Percentiles rank a stretch among this genome's conserved stretches.
phyloP scores from a whole-genome alignment of 2,329 filamentous ascomycete species.

The Monosporascus ibericus region DNA sequence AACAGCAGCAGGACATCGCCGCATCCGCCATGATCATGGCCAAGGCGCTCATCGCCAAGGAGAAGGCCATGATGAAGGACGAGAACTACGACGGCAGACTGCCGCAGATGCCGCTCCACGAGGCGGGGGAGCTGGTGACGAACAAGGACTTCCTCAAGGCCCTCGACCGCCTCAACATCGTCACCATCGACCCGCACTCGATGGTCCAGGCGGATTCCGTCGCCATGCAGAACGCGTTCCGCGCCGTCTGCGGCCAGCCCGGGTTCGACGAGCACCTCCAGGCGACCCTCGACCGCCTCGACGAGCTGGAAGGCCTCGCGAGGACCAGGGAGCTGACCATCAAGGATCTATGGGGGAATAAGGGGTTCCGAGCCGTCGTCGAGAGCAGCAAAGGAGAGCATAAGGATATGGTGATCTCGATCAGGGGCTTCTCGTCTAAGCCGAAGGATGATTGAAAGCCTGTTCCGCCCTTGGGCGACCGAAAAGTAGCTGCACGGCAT shows the following conservation, averaged over 20 bases:
- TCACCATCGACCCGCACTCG: slow-evolving; percentile 49
- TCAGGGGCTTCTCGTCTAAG: not conserved
- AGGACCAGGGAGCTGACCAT: slow-evolving; percentile 50
- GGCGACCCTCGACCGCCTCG: slow-evolving; percentile 46
- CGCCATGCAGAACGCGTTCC: slow-evolving; percentile 53
- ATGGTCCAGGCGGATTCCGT: slow-evolving; percentile 52
- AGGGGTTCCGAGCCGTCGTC: slow-evolving; percentile 10
- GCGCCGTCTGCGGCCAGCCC: slow-evolving; percentile 41
- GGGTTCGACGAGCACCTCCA: slow-evolving; percentile 49
- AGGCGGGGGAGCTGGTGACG: slow-evolving; percentile 48
- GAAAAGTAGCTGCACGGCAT: no score
- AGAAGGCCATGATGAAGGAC: slow-evolving; percentile 26
- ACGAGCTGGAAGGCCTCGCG: slow-evolving; percentile 46
- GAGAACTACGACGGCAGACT: slow-evolving; percentile 34
- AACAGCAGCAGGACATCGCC: slow-evolving; percentile 55
- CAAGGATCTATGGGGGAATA: slow-evolving; percentile 32
- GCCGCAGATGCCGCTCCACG: slow-evolving; percentile 43
- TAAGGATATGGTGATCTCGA: slow-evolving; percentile 1
- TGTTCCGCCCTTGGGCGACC: no score
- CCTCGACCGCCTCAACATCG: slow-evolving; percentile 52
- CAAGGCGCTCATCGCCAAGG: slow-evolving; percentile 46
- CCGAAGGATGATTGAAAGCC: not conserved
- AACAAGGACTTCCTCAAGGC: slow-evolving; percentile 50
- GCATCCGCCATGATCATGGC: slow-evolving; percentile 53
- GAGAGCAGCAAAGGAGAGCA: not conserved